Evolutionary conservation across 1,284 basidiomycete genomes (phyloP), one percentile per base, ranked within the genome.

Genomic region (Moniliophthora roreri): DNA sequence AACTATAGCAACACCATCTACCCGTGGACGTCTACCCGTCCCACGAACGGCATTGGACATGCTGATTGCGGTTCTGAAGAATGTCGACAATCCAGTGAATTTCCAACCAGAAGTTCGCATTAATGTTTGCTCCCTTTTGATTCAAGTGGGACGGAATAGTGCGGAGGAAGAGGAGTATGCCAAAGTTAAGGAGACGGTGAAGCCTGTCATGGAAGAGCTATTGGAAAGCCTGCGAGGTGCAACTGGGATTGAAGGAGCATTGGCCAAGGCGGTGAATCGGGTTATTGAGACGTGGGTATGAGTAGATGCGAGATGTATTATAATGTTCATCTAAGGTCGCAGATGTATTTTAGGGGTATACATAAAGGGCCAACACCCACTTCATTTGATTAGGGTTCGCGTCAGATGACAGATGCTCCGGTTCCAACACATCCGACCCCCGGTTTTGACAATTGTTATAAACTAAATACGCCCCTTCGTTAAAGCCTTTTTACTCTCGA

Each of bases 121-220:
- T 21, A 92, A 92, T 62, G 78, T 82, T 20, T 91, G 89, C 62
- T 80, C 83, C 4, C 74, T 92, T 56, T 69, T 91, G 24, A 75
- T 79, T 44, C 85, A 89, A 60, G 62, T 90, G 20, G 78, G 77
- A 47, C 79, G 78, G 58, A 75, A 82, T 58, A 68, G 72, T 2
- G 67, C 79, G 15, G 73, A 46, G 13, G 44, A 72, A 7, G 74
- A 76, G 16, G 77, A 81, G 50, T 62, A 84, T 48, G 67, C 69
- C 18, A 69, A 66, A 42, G 64, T 89, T 52, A 81, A 84, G 65
- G 75, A 76, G 10, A 68, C 68, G 44, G 68, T 80, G 16, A 67
- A 71, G 44, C 75, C 80, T 28, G 73, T 79, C n/a, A 61, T 89
- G 35, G 78, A 85, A 55, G 72, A 71, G 50, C 55, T 83, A n/a